phyloP scores from a whole-genome alignment of 331 rosid species.

The Rosa hybrid region DNA sequence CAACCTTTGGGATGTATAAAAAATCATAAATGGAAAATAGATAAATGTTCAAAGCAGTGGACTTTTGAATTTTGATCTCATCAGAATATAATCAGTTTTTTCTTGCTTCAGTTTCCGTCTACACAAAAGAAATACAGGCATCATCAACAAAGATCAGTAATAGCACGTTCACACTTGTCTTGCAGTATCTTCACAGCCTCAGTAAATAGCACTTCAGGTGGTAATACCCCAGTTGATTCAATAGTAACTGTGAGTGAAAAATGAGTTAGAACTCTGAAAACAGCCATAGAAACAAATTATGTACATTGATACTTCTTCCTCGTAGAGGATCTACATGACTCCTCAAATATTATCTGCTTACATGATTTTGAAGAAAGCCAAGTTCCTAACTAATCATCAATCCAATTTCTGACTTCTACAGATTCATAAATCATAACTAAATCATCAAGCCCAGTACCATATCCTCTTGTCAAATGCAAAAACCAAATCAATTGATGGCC shows the following conservation, averaged over 20 bases:
- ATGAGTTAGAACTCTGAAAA: slow-evolving; percentile 9
- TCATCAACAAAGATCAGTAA: slow-evolving; percentile 71
- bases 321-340: neutral
- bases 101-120: slow-evolving; percentile 2
- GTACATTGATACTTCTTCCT: neutral
- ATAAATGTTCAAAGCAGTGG: too few relatives aligned
- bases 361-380: neutral
- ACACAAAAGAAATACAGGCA: neutral
- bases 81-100: neutral
- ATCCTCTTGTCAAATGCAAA: neutral
- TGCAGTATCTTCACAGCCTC: slow-evolving; percentile 95
- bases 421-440: neutral
- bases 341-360: neutral
- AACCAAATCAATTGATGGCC: neutral
- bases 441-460: neutral
- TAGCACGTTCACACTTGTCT: slow-evolving; percentile 90
- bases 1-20: neutral
- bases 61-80: too few relatives aligned
- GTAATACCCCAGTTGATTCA: slow-evolving; percentile 89
- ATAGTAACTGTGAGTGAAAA: slow-evolving; percentile 54
- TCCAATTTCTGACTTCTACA: neutral
- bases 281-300: neutral
- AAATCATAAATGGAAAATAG: neutral
- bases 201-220: slow-evolving; percentile 75
- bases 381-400: neutral